phyloP scores from a whole-genome alignment of 2,329 filamentous ascomycete genomes.

The Leptodontidium sp. region DNA sequence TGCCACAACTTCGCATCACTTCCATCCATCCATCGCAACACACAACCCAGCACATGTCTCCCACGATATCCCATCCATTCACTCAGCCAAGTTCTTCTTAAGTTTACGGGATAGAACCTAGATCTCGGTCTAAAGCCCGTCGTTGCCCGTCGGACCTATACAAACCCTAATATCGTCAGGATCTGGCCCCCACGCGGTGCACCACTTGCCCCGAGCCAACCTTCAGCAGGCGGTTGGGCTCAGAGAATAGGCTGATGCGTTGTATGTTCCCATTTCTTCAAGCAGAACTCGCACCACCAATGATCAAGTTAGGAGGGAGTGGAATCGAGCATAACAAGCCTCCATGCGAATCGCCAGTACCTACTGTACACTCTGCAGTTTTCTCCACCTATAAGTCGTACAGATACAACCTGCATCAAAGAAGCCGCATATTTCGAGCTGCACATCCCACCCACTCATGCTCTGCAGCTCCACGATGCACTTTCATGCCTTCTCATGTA shows the following conservation, averaged over 20 bases:
- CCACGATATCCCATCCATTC: background rate
- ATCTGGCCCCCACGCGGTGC: background rate
- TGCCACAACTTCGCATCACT: background rate
- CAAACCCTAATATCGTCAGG: background rate
- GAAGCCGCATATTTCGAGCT: background rate
- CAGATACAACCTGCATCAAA: background rate
- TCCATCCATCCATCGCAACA: background rate
- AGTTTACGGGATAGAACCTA: background rate
- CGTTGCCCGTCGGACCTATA: background rate
- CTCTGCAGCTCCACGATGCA: background rate
- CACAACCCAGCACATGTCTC: background rate
- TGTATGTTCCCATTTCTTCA: background rate
- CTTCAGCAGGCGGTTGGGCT: conserved; percentile 9
- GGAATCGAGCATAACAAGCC: background rate
- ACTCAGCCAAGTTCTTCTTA: background rate
- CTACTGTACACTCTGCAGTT: too few species aligned
- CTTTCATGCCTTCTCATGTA: conserved; percentile 5
- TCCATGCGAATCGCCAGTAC: background rate
- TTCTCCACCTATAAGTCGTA: conserved; percentile 3
- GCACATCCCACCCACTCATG: background rate
- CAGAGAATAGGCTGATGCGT: background rate
- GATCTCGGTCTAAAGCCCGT: background rate
- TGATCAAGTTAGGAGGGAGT: background rate
- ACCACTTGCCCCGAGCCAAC: background rate
- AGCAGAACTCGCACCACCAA: background rate